These are phyloP conservation scores for Niveomyces coronatus DNA, from an alignment of 2,329 filamentous ascomycete genomes.

Conservation along the genomic window DNA sequence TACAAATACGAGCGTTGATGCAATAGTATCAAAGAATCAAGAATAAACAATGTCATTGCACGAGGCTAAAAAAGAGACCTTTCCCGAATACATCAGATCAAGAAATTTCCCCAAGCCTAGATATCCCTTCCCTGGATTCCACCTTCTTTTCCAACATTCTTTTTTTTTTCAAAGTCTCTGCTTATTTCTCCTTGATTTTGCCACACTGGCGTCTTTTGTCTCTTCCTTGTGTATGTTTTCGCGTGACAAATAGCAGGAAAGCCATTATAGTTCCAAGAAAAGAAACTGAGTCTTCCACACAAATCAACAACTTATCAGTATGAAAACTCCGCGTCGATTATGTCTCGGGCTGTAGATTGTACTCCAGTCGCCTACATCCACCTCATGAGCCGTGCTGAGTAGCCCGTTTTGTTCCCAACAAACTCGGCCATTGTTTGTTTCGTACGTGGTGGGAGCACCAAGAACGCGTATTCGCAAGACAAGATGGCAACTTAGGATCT, in stretches of 20 bases:
- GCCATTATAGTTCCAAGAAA: too few relatives aligned
- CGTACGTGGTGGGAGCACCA: too few relatives aligned
- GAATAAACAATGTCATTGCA: slow-evolving; percentile 2
- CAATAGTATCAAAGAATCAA: slow-evolving; percentile 8
- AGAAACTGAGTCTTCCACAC: too few relatives aligned
- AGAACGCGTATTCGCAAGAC: too few relatives aligned
- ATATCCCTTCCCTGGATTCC: slow-evolving; percentile 3
- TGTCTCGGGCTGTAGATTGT: too few relatives aligned
- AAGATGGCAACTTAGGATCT: neutral
- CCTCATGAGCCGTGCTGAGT: neutral
- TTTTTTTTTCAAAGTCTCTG: neutral
- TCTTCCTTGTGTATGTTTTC: slow-evolving; percentile 3
- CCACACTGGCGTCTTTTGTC: too few relatives aligned
- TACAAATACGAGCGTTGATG: neutral
- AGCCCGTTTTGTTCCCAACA: slow-evolving; percentile 5
- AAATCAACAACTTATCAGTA: too few relatives aligned
- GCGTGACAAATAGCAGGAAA: neutral
- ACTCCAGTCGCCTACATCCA: neutral
- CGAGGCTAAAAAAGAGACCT: neutral
- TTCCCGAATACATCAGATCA: slow-evolving; percentile 3
- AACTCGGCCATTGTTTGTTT: slow-evolving; percentile 1
- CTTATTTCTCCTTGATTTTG: neutral
- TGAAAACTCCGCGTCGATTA: too few relatives aligned
- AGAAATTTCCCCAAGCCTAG: neutral
- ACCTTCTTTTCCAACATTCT: neutral